These are phyloP conservation scores for Penicillium sp. DNA, from an alignment of 2,329 filamentous ascomycete species.

Conservation along the genomic window DNA sequence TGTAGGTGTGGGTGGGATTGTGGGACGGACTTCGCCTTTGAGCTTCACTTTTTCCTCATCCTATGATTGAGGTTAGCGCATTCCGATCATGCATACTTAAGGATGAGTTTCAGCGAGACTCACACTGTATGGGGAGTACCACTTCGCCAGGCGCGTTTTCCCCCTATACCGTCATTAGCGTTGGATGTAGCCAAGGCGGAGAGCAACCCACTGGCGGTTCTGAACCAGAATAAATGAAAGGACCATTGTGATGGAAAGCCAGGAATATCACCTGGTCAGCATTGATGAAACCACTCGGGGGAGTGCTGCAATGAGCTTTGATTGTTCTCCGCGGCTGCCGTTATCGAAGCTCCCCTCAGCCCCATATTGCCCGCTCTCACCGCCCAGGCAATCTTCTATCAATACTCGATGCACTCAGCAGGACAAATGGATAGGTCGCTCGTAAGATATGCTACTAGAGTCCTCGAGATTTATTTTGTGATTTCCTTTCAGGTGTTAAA, in stretches of 20 bases:
- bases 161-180: constrained; percentile 61
- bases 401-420: background rate
- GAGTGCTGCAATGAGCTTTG: constrained; percentile 11
- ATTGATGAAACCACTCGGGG: constrained; percentile 20
- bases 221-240: constrained; percentile 89
- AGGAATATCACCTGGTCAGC: constrained; percentile 18
- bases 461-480: background rate
- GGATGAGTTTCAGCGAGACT: constrained; percentile 27
- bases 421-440: background rate
- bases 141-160: constrained; percentile 97
- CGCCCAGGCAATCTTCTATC: constrained; percentile 19
- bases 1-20: constrained; percentile 1
- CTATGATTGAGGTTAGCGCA: constrained; percentile 38
- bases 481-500: background rate
- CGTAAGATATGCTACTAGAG: background rate
- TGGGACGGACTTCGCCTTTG: constrained; percentile 78
- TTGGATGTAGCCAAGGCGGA: background rate
- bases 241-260: constrained; percentile 49
- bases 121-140: constrained; percentile 94
- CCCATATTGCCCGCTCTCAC: constrained; percentile 31
- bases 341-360: constrained; percentile 26
- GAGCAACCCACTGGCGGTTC: constrained; percentile 71
- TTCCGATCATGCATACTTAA: background rate
- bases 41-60: constrained; percentile 99
- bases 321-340: constrained; percentile 28